Evolutionary conservation across 129 eudicot genomes (phyloP).

Genomic region (Cynara cardunculus): DNA sequence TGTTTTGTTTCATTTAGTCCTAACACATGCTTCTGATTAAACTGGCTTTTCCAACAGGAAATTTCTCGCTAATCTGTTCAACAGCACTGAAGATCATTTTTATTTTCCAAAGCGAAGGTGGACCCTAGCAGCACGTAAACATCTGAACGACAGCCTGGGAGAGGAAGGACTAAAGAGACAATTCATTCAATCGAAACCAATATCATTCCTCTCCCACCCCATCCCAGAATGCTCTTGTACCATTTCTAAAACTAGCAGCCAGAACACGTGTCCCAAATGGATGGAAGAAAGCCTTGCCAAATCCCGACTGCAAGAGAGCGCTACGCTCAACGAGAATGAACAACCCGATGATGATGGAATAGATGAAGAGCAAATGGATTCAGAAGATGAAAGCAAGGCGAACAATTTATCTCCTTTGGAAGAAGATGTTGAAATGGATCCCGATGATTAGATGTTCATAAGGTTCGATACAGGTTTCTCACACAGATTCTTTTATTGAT

Average conservation of each 20-base stretch:
- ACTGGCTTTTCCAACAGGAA: constrained; percentile 45
- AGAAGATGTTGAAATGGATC: constrained; percentile 97
- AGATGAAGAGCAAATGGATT: constrained; percentile 34
- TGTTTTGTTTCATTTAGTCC: not conserved
- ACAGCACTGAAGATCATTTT: constrained; percentile 51
- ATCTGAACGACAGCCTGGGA: constrained; percentile 68
- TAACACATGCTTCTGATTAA: constrained; percentile 12
- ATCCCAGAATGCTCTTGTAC: constrained; percentile 87
- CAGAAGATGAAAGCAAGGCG: constrained; percentile 34
- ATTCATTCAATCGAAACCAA: constrained; percentile 36
- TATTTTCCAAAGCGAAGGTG: constrained; percentile 71
- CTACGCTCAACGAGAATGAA: constrained; percentile 37
- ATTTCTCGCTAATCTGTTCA: constrained; percentile 63
- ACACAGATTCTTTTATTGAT: constrained; percentile 33
- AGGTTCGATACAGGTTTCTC: not conserved
- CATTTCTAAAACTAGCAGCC: constrained; percentile 38
- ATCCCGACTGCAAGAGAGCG: constrained; percentile 27
- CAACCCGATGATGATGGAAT: constrained; percentile 47
- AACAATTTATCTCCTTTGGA: constrained; percentile 35
- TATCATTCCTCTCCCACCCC: constrained; percentile 82
- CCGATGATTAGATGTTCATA: constrained; percentile 56
- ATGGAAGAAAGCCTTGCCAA: constrained; percentile 38
- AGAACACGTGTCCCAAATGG: constrained; percentile 70
- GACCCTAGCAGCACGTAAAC: constrained; percentile 61
- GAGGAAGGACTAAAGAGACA: constrained; percentile 66